phyloP scores from a whole-genome alignment of 441 rosid species.

The Daphne laureola region DNA sequence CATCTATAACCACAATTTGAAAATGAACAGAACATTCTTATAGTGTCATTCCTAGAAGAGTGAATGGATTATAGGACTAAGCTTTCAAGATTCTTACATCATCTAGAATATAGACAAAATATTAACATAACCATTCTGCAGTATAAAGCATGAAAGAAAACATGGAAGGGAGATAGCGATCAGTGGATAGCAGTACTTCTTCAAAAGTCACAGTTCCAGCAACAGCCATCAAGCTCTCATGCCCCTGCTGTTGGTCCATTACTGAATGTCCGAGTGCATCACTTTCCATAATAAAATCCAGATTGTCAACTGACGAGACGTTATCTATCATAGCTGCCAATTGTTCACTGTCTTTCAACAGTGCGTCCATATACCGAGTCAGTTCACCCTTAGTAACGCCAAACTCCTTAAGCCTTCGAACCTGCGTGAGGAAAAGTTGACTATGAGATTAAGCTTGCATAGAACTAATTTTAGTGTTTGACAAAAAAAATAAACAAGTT shows the following conservation, averaged over 20 bases:
- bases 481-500: too few relatives aligned
- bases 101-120: too few relatives aligned
- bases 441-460: too few relatives aligned
- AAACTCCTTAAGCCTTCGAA: constrained; percentile 96
- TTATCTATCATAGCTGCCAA: constrained; percentile 97
- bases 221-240: constrained; percentile 82
- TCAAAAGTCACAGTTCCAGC: constrained; percentile 90
- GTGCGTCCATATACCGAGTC: constrained; percentile 96
- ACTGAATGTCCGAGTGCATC: constrained; percentile 92
- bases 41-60: too few relatives aligned
- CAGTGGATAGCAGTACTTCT: constrained; percentile 45
- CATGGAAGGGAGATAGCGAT: constrained; percentile 8
- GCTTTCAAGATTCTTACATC: too few relatives aligned
- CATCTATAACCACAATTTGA: too few relatives aligned
- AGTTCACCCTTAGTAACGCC: constrained; percentile 98
- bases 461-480: too few relatives aligned
- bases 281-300: constrained; percentile 98
- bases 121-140: too few relatives aligned
- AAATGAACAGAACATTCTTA: too few relatives aligned
- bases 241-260: constrained; percentile 98
- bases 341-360: constrained; percentile 97
- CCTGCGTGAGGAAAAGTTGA: constrained; percentile 30
- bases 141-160: constrained; percentile 8
- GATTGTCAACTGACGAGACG: constrained; percentile 96
- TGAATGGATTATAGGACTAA: too few relatives aligned